phyloP scores from a whole-genome alignment of 352 stramenopile species.

The Phytophthora pisi region DNA sequence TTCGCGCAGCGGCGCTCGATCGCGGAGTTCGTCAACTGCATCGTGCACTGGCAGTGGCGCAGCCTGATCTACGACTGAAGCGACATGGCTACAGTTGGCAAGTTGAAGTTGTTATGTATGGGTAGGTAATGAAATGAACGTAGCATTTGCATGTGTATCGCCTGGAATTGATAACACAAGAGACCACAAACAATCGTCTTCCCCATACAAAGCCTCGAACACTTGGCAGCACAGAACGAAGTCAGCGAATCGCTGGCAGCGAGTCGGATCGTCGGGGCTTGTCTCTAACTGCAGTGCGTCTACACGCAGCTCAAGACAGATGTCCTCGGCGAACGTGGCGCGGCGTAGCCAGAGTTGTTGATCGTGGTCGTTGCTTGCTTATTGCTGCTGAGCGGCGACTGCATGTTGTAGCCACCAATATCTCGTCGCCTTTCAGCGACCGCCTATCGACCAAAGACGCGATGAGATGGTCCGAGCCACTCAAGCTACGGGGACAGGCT shows the following conservation, averaged over 20 bases:
- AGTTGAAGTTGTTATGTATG: constrained; percentile 36
- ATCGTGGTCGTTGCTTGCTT: constrained; percentile 5
- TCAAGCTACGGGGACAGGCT: constrained; percentile 10
- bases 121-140: constrained; percentile 1
- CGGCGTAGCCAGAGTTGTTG: constrained; percentile 8
- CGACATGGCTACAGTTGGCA: constrained; percentile 24
- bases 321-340: constrained; percentile 26
- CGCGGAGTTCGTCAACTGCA: constrained; percentile 86
- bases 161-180: neutral
- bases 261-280: constrained; percentile 7
- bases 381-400: neutral
- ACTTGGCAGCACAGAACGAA: neutral
- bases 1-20: constrained; percentile 83
- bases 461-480: constrained; percentile 9
- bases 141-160: neutral
- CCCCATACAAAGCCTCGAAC: neutral
- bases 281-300: constrained; percentile 19
- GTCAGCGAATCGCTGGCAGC: neutral
- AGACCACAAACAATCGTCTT: neutral
- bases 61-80: constrained; percentile 86
- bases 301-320: constrained; percentile 31
- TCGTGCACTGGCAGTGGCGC: constrained; percentile 90
- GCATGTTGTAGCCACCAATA: neutral
- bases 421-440: neutral
- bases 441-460: neutral